Base-by-base conservation (phyloP, 2,329 filamentous ascomycete species). In the Alternaria alternata region DNA sequence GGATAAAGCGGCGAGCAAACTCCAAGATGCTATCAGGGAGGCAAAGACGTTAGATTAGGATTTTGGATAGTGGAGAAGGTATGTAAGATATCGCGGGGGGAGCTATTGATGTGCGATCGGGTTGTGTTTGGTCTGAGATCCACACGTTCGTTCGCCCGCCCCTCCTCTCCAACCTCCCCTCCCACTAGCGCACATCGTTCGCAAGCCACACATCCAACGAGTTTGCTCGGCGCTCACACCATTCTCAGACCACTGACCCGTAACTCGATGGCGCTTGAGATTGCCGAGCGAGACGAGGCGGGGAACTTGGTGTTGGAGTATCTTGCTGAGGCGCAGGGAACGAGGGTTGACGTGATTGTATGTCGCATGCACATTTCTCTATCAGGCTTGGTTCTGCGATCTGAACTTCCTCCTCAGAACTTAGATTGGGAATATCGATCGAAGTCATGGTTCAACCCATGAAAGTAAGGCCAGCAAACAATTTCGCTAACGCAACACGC, bases 281-380 rank as follows among this genome's bases (percentile, higher is more conserved):
- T 79, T n/a, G 54, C 67, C 18, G 81, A 84, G 69, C 75, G 69
- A 43, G 84, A 87, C 68, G 84, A 86, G 57, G 81, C 84, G 20
- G 84, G 84, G 24, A 80, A 79, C 59, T 71, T 83, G 12, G 80
- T 77, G 3, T 79, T 81, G 6, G 84, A 83, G 1, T 87, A 86
- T 63, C 70, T 86, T 54, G 80, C 82, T 54, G 54, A 61, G 5
- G 61, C n/a, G 24, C n/a, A 56, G 7, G 34, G 54, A 12, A 49
- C 16, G 24, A 60, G 84, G 44, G 69, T 87, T 48, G 84, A 86
- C 72, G 71, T 84, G 46, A 75, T 83, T 63, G 81, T 83, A 70
- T 51, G 76, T 48, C 18, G 2, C 22, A 20, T 28, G 26, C 26
- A 20, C n/a, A 18, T 28, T 9, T 36, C 11, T 8, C 20, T 24